These are phyloP conservation scores for Cucurbita moschata DNA, from an alignment of 306 rosid genomes.

Conservation along the genomic window DNA sequence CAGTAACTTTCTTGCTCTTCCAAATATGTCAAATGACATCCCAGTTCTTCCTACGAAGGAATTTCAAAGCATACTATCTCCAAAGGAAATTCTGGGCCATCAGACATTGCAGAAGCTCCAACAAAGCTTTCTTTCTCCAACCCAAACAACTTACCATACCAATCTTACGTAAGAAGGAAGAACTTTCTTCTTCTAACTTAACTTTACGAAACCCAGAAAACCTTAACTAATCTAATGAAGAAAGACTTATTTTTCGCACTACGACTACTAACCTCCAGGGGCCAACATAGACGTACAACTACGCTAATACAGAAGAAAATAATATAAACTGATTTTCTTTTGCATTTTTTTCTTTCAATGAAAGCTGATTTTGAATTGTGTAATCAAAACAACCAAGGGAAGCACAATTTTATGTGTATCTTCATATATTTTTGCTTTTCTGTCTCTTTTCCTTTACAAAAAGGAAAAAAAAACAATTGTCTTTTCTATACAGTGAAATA, in stretches of 20 bases:
- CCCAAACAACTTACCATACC: neutral
- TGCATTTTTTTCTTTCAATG: neutral
- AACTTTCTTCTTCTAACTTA: neutral
- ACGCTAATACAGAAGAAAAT: neutral
- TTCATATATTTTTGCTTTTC: neutral
- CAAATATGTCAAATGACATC: too few relatives aligned
- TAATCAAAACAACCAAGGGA: neutral
- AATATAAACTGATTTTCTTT: neutral
- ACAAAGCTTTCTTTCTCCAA: neutral
- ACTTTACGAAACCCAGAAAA: neutral
- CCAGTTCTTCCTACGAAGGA: too few relatives aligned
- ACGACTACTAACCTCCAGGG: neutral
- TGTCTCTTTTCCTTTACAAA: neutral
- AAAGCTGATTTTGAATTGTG: neutral
- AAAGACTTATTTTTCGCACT: neutral
- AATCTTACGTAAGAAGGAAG: neutral
- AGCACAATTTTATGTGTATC: neutral
- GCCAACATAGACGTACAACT: neutral
- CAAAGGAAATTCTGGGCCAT: too few relatives aligned
- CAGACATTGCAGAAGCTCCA: neutral
- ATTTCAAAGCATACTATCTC: too few relatives aligned
- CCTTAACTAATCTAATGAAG: neutral
- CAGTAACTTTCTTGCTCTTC: too few relatives aligned
- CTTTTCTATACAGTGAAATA: neutral
- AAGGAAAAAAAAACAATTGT: too few relatives aligned